These are phyloP conservation scores for Xanthoconium stramineum DNA, from an alignment of 768 basidiomycete genomes.

Conservation along the genomic window DNA sequence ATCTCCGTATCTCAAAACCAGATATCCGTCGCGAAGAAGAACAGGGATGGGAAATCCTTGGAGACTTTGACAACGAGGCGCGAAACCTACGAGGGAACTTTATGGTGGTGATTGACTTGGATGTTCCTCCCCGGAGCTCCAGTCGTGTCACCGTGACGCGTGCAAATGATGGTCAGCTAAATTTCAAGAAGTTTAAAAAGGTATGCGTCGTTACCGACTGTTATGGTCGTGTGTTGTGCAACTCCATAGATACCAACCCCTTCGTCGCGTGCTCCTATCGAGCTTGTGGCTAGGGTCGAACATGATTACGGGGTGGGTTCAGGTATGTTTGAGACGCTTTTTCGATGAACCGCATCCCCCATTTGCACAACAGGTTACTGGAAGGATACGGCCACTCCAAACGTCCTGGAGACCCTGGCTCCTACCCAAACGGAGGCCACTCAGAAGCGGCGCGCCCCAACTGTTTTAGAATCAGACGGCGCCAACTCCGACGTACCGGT, in stretches of 20 bases:
- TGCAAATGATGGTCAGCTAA: conserved; percentile 41
- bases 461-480: conserved; percentile 42
- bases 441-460: conserved; percentile 25
- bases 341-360: background rate
- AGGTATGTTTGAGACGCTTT: conserved; percentile 33
- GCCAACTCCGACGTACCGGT: conserved; percentile 23
- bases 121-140: conserved; percentile 40
- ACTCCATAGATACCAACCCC: conserved; percentile 26
- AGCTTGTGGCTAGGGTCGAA: conserved; percentile 49
- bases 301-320: conserved; percentile 55
- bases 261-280: conserved; percentile 38
- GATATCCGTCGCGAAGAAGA: conserved; percentile 47
- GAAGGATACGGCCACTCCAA: conserved; percentile 38
- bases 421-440: conserved; percentile 18
- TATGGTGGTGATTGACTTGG: conserved; percentile 72
- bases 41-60: conserved; percentile 56
- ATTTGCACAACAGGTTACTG: conserved; percentile 46
- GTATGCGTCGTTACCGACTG: conserved; percentile 32
- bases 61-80: conserved; percentile 60
- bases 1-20: conserved; percentile 67
- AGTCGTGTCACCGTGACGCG: conserved; percentile 35
- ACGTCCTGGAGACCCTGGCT: conserved; percentile 14
- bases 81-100: conserved; percentile 67
- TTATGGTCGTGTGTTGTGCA: conserved; percentile 7
- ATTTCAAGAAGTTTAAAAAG: conserved; percentile 81